Percentiles rank a stretch among this genome's conserved stretches.
These are phyloP conservation scores for Cylindricascospora bacillispora DNA, from an alignment of 1,139 yeast species.

Conservation along the genomic window DNA sequence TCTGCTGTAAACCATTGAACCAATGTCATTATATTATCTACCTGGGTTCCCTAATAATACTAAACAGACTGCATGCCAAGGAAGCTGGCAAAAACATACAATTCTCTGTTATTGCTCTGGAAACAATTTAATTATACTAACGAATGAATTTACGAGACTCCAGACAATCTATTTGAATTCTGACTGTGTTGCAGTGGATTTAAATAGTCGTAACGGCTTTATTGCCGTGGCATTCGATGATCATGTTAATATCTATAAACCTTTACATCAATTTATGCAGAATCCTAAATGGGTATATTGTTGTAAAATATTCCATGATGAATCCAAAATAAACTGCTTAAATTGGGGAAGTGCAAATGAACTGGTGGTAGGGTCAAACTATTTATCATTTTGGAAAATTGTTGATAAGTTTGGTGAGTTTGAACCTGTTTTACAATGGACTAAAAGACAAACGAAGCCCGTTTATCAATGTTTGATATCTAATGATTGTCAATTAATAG, in stretches of 20 bases:
- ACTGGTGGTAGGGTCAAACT: slow-evolving; percentile 47
- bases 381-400: slow-evolving; percentile 42
- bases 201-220: slow-evolving; percentile 45
- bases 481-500: slow-evolving; percentile 52
- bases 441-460: slow-evolving; percentile 41
- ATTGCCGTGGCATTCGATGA: slow-evolving; percentile 31
- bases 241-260: slow-evolving; percentile 26
- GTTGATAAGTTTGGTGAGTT: slow-evolving; percentile 35
- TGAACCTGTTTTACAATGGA: slow-evolving; percentile 38
- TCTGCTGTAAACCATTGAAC: too few relatives aligned
- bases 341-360: slow-evolving; percentile 60
- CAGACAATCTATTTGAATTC: slow-evolving; percentile 65
- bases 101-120: slow-evolving; percentile 77
- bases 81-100: slow-evolving; percentile 54
- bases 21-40: slow-evolving; percentile 54
- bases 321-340: slow-evolving; percentile 35
- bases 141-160: slow-evolving; percentile 38
- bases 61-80: slow-evolving; percentile 45
- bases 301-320: slow-evolving; percentile 27
- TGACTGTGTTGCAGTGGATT: slow-evolving; percentile 56
- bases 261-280: slow-evolving; percentile 30
- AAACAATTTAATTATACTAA: slow-evolving; percentile 60
- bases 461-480: slow-evolving; percentile 44
- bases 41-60: slow-evolving; percentile 75
- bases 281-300: slow-evolving; percentile 39